Base-by-base conservation (phyloP, 257 asterid species). In the Plectranthus barbatus region DNA sequence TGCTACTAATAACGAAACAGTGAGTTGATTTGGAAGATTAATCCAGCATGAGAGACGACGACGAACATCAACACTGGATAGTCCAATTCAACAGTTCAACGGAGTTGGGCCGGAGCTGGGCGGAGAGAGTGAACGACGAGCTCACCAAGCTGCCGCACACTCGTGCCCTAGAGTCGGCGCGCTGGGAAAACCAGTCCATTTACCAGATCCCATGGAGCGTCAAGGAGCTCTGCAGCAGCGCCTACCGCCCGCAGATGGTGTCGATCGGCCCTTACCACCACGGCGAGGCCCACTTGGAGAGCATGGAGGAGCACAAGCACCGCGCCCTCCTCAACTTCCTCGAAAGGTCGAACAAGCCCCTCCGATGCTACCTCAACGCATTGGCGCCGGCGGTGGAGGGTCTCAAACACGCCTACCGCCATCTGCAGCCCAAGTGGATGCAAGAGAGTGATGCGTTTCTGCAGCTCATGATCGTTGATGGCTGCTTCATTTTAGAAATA, bases 231-330 rank as follows among this genome's bases (percentile, higher is more conserved):
- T 20, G 54, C 64, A 7, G 36, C 29, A 47, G 9, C 6, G 71
- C 80, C 0, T 76, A 71, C 71, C 62, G 13, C 48, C 85, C 85
- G 4, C 78, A 29, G 9, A 60, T 4, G 4, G 66, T 74, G 57
- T 80, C 80, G 2, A 44, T 80, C 7, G 85, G 82, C 3, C 85
- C 85, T 4, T 80, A 80, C 45, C 82, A 80, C 58, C 37, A 60
- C 19, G 61, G 56, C 0, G 21, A n/a, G n/a, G n/a, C 56, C 11
- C 12, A 8, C 11, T 50, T 80, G 57, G 15, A 39, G 45, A 44
- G 51, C 1, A 67, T 74, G 83, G 83, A 78, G 37, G 42, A 19
- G 14, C 77, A 74, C 64, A 70, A 78, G 60, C 53, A 46, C 20
- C 67, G 75, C 14, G 83, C 66, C 20, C 61, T 74, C n/a, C 61